These are phyloP conservation scores for Leucaena leucocephala DNA, from an alignment of 306 rosid genomes.

Conservation along the genomic window DNA sequence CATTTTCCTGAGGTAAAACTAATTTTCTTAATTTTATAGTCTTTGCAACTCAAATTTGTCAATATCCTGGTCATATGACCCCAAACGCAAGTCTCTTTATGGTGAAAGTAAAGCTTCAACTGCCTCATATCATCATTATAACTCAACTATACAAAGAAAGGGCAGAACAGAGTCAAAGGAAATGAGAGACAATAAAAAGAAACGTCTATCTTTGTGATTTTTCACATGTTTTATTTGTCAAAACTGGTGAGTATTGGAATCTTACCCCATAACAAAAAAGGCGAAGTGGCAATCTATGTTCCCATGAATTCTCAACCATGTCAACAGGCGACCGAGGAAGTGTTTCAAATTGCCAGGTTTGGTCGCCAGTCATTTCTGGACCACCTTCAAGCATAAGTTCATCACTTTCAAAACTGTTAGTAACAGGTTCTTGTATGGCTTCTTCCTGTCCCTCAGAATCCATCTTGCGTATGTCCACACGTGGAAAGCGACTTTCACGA, in stretches of 20 bases:
- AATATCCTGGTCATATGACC: slow-evolving; percentile 17
- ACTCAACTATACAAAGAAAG: slow-evolving; percentile 4
- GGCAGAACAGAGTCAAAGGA: not conserved
- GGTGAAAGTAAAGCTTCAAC: not conserved
- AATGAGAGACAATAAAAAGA: slow-evolving; percentile 6
- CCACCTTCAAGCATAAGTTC: slow-evolving; percentile 49
- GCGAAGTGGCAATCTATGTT: slow-evolving; percentile 49
- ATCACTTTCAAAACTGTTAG: slow-evolving; percentile 44
- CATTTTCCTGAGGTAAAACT: slow-evolving; percentile 25
- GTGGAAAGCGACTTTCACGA: slow-evolving; percentile 71
- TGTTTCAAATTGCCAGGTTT: slow-evolving; percentile 43
- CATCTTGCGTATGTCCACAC: slow-evolving; percentile 81
- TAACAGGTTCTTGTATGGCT: slow-evolving; percentile 41
- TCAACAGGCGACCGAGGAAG: slow-evolving; percentile 49
- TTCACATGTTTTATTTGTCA: slow-evolving; percentile 23
- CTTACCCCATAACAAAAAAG: slow-evolving; percentile 95
- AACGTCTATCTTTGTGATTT: not conserved
- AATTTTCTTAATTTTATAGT: not conserved
- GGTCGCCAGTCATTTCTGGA: slow-evolving; percentile 41
- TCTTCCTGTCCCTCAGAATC: slow-evolving; percentile 55
- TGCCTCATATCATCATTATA: slow-evolving; percentile 10
- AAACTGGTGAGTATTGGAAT: slow-evolving; percentile 26
- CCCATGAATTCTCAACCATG: slow-evolving; percentile 50
- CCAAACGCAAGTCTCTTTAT: slow-evolving; percentile 3
- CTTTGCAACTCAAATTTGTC: not conserved